These are phyloP conservation scores for Bathelium albidoporum DNA, from an alignment of 495 filamentous ascomycete species.

Conservation along the genomic window DNA sequence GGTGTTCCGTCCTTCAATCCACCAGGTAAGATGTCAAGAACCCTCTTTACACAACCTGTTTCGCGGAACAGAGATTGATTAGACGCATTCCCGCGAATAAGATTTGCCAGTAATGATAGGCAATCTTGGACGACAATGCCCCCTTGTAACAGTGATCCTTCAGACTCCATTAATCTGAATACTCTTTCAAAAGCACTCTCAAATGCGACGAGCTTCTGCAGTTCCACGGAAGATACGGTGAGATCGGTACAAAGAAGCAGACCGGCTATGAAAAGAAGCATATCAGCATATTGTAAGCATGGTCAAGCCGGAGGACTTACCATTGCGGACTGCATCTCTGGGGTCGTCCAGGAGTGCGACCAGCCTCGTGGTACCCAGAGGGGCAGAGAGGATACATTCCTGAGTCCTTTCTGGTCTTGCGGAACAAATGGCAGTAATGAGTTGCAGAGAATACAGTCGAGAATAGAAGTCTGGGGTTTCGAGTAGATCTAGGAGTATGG, in stretches of 20 bases:
- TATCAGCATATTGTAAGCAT: background rate
- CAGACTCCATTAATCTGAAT: conserved; percentile 67
- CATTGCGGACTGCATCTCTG: conserved; percentile 82
- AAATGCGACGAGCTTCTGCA: conserved; percentile 91
- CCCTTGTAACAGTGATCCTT: conserved; percentile 74
- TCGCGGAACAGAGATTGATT: conserved; percentile 95
- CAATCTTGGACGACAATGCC: conserved; percentile 92
- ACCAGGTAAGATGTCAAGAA: conserved; percentile 53
- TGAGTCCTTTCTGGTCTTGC: conserved; percentile 90
- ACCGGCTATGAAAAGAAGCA: conserved; percentile 43
- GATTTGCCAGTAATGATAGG: conserved; percentile 81
- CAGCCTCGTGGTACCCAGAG: conserved; percentile 76
- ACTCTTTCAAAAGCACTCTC: conserved; percentile 85
- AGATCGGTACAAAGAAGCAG: conserved; percentile 59
- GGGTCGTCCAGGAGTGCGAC: conserved; percentile 74
- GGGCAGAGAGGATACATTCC: conserved; percentile 83
- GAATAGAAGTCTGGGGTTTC: conserved; percentile 87
- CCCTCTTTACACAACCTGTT: conserved; percentile 67
- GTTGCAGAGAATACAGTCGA: conserved; percentile 81
- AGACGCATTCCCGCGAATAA: conserved; percentile 76
- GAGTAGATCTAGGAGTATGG: conserved; percentile 75
- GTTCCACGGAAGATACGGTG: conserved; percentile 60
- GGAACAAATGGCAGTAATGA: conserved; percentile 75
- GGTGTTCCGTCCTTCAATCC: conserved; percentile 26
- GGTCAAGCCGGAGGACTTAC: conserved; percentile 34